Base-by-base conservation (phyloP, 1,284 basidiomycete species). In the Phlebopus sp. region DNA sequence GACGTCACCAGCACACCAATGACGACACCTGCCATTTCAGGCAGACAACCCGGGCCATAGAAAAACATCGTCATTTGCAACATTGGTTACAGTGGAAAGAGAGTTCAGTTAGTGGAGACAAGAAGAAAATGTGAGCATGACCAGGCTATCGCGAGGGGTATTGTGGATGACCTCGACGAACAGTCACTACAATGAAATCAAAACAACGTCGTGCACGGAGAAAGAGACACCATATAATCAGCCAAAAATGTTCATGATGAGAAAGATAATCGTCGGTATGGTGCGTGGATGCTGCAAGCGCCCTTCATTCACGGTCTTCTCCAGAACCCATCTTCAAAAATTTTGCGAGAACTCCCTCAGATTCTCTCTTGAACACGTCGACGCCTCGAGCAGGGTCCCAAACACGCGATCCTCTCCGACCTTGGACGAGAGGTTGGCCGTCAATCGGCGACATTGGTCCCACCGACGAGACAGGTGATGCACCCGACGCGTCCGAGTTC, bases 351-450 rank as follows among this genome's bases (percentile, higher is more conserved):
- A 90, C 87, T 58, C 92, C 85, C 61, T 93, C 90, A 2, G 89
- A 90, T 17, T 85, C 83, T 47, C 80, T 79, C 66, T 90, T 92
- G 68, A 92, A 90, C 32, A 85, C 57, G 47, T 92, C 89, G 6
- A 92, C 82, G 37, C 84, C 84, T 17, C 88, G 78, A 10, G 84
- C 81, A 15, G 89, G 86, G 59, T 92, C 86, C 80, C 84, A 91
- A 4, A 84, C 83, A 9, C 87, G 76, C 66, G 58, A 74, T 75
- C 55, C 75, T 67, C 42, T 61, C 36, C 31, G 70, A 59, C 3
- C 41, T 38, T 31, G 47, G 9, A 19, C 34, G 27, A 48, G 42
- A 32, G 64, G 53, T 14, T 68, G 62, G 2, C 59, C 59, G 35
- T 75, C 77, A 19, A 63, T 56, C 11, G 78, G 74, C 5, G 78